Evolutionary conservation across 768 basidiomycete genomes (phyloP), one percentile per base, ranked within the genome.

Genomic region (Mrakia gelida): DNA sequence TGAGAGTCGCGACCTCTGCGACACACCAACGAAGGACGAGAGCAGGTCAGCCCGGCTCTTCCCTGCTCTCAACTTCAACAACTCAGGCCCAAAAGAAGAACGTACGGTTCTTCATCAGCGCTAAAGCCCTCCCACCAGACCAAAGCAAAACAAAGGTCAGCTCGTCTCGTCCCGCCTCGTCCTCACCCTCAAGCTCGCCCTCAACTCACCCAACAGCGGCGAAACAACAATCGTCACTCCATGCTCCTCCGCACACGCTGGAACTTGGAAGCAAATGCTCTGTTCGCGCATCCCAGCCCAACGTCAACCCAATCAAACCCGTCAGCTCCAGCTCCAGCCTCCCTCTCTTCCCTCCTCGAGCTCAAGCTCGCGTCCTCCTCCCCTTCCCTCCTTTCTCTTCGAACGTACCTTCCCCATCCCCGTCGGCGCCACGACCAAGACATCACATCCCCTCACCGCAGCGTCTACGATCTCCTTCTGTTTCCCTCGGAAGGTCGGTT

Each of bases 181-280:
- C 38, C 18, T 13, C 54, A 18, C 6, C n/a, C 34, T 16, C 52
- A 71, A 38, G 28, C 38, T 49, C n/a, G 71, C 23, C 11, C 28
- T 10, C 34, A 15, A 34, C 88, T 78, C 80, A 92, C 92, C 90
- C 3, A 92, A 86, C 18, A 94, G 86, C 32, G 92, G 92, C 0
- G 92, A 93, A 32, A 93, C 87, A 8, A 93, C 89, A 32, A 94
- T 84, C 1, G 92, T 91, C 34, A 93, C 83, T 10, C 92, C 92
- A 59, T 85, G 85, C 91, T 92, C 86, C 59, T 87, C 88, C 13
- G 89, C 89, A 49, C 91, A 84, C 0, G 93, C 92, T 63, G 93
- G 93, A 41, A 93, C 85, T 85, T 94, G 93, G 82, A 94, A 94
- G 84, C 93, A 94, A 5, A 94, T 81, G 81, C 92, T 93, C 92